Base-by-base conservation (phyloP, 1,284 basidiomycete genomes). In the Grifola frondosa region DNA sequence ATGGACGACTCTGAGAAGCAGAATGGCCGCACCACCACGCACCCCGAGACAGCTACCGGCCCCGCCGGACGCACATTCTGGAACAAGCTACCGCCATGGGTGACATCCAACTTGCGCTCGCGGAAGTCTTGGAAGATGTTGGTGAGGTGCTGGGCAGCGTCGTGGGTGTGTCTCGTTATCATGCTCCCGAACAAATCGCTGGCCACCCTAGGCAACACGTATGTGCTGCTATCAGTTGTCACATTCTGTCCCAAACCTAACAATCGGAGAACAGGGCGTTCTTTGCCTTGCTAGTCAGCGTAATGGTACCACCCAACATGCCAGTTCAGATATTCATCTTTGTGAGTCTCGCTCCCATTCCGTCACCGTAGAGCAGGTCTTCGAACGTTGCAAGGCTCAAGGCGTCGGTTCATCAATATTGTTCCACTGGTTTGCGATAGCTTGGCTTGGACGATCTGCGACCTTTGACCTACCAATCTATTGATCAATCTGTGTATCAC, bases 271-370 rank as follows among this genome's bases (percentile, higher is more conserved):
- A 17, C 30, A 63, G 67, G 1, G 65, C 65, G 6, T 70, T 70
- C 57, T 71, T 70, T 42, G 52, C 56, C 13, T 40, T 66, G 15
- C 42, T 71, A 16, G 45, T 55, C n/a, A 64, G 62, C 34, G 33
- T 67, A 29, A 62, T 70, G 44, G 31, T 67, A 0, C 68, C 69
- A 1, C 63, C 69, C 2, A 62, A 58, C 31, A 53, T 67, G 50
- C 69, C 69, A 2, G 52, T 68, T 6, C 69, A 70, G 38, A 42
- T 69, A 8, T 70, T 66, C 40, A 15, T 70, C 5, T 62, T 63
- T 31, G 67, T 70, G 48, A 55, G 66, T 61, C 3, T 6, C 7
- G 30, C 8, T 12, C 15, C 17, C n/a, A 13, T 35, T 29, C 23
- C n/a, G n/a, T n/a, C n/a, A n/a, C n/a, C n/a, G n/a, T n/a, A n/a